These are phyloP conservation scores for Terana coerulea DNA, from an alignment of 768 basidiomycete species.

Conservation along the genomic window DNA sequence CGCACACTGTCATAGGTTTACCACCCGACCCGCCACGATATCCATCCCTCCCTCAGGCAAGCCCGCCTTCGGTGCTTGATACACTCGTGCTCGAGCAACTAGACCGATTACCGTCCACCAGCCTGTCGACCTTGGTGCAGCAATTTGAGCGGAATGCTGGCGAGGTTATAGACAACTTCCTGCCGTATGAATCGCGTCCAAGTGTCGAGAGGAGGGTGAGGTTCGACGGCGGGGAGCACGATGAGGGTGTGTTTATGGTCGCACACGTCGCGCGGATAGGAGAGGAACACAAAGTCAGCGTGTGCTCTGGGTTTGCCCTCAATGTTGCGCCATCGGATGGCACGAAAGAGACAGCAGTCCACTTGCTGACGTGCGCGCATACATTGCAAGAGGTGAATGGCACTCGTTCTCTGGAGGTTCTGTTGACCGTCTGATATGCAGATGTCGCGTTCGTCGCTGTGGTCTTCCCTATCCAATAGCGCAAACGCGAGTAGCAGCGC, in stretches of 20 bases:
- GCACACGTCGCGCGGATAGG: conserved; percentile 44
- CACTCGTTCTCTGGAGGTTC: not conserved
- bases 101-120: conserved; percentile 5
- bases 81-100: conserved; percentile 21
- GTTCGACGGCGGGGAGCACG: conserved; percentile 21
- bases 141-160: conserved; percentile 42
- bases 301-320: conserved; percentile 58
- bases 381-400: conserved; percentile 54
- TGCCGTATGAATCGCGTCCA: conserved; percentile 53
- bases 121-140: conserved; percentile 33
- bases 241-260: conserved; percentile 41
- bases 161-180: conserved; percentile 35
- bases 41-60: not conserved
- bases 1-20: conserved; percentile 19
- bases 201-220: conserved; percentile 25
- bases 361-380: conserved; percentile 55
- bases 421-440: conserved; percentile 15
- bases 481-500: conserved; percentile 25
- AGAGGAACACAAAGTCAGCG: conserved; percentile 40
- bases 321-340: conserved; percentile 24
- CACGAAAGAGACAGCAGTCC: conserved; percentile 18
- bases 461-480: conserved; percentile 15
- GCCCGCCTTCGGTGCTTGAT: conserved; percentile 16
- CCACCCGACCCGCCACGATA: conserved; percentile 19
- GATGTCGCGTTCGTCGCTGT: conserved; percentile 34